phyloP scores from a whole-genome alignment of 768 basidiomycete genomes.

The Leccinum obscurum region DNA sequence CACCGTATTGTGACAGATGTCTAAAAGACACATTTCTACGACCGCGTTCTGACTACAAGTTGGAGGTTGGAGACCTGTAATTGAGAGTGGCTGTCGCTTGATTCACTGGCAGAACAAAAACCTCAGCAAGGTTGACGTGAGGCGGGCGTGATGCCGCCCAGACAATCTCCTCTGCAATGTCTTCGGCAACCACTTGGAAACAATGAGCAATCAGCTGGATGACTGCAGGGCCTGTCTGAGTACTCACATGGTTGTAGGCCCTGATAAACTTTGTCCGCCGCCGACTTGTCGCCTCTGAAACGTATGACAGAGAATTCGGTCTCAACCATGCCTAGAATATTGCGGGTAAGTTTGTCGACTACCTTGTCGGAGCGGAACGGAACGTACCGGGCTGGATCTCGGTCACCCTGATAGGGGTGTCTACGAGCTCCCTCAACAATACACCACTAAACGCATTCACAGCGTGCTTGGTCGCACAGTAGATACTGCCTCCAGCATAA shows the following conservation, averaged over 20 bases:
- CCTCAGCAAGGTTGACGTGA: constrained; percentile 88
- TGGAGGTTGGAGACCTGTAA: constrained; percentile 44
- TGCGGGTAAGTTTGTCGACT: background rate
- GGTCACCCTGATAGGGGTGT: constrained; percentile 90
- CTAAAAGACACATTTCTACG: constrained; percentile 2
- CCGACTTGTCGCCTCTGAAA: constrained; percentile 78
- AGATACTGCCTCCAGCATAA: constrained; percentile 90
- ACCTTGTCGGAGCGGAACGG: constrained; percentile 3
- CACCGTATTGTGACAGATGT: constrained; percentile 2
- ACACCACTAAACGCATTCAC: constrained; percentile 85
- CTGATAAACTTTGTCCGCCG: constrained; percentile 89
- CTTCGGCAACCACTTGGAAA: constrained; percentile 67
- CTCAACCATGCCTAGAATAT: constrained; percentile 70
- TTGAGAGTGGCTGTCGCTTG: constrained; percentile 70
- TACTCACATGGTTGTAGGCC: constrained; percentile 82
- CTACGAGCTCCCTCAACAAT: constrained; percentile 83
- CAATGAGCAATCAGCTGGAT: constrained; percentile 4
- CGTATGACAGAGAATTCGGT: constrained; percentile 92
- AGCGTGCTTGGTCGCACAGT: constrained; percentile 88
- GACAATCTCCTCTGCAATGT: constrained; percentile 97
- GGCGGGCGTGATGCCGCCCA: constrained; percentile 92
- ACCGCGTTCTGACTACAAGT: background rate
- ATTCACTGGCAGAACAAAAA: constrained; percentile 76
- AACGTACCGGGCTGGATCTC: constrained; percentile 87
- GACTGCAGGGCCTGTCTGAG: background rate